A percentile compares a stretch with the other conserved stretches of the same genome.
phyloP scores from a whole-genome alignment of 2,329 filamentous ascomycete species.

The Botrytis cinerea region DNA sequence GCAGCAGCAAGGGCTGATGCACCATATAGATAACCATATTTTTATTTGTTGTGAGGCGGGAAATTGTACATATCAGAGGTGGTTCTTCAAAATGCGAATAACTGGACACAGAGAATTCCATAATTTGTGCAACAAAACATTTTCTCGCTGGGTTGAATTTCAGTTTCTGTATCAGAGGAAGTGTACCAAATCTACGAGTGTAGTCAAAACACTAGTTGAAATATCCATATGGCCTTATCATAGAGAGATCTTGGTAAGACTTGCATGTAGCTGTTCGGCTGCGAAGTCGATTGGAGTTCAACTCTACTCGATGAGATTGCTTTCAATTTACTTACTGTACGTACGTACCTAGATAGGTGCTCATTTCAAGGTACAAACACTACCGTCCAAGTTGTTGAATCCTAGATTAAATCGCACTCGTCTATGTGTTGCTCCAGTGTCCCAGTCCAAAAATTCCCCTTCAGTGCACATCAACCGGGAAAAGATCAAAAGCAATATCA shows the following conservation, averaged over 20 bases:
- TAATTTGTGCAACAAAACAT: background rate
- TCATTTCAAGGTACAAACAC: background rate
- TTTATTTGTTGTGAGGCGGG: constrained; percentile 19
- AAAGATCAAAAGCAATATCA: background rate
- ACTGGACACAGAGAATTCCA: constrained; percentile 3
- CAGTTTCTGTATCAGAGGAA: background rate
- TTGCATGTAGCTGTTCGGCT: background rate
- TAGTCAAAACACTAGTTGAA: background rate
- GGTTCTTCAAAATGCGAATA: constrained; percentile 18
- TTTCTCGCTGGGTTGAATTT: background rate
- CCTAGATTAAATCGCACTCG: background rate
- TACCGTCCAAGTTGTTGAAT: background rate
- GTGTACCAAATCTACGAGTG: background rate
- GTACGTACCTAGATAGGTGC: background rate
- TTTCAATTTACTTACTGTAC: background rate
- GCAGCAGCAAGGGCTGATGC: constrained; percentile 90
- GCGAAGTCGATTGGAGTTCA: background rate
- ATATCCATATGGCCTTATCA: background rate
- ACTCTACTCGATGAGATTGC: background rate
- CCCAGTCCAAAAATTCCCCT: background rate
- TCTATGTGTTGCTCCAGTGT: background rate
- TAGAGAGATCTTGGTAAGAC: background rate
- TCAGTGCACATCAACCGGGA: background rate
- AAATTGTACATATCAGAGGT: constrained; percentile 22
- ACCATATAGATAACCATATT: constrained; percentile 72